phyloP scores from a whole-genome alignment of 345 rosid genomes.

The Eucalyptus marginata region DNA sequence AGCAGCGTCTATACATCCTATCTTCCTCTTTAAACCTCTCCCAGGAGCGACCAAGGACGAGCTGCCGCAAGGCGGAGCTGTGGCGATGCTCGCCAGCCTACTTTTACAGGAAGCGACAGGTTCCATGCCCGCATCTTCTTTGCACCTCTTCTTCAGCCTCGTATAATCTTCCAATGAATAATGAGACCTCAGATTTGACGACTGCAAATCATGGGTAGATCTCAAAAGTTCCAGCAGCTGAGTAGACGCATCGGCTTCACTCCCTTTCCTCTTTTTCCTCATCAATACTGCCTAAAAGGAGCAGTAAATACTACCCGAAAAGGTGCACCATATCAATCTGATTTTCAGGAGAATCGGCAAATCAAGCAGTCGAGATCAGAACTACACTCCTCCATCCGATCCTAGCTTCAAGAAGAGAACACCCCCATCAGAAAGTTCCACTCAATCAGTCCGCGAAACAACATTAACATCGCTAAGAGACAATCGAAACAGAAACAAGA shows the following conservation, averaged over 20 bases:
- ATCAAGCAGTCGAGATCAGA: neutral
- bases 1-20: conserved; percentile 79
- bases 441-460: neutral
- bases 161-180: conserved; percentile 68
- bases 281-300: conserved; percentile 17
- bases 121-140: conserved; percentile 42
- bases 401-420: neutral
- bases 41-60: conserved; percentile 67
- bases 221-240: conserved; percentile 14
- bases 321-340: neutral
- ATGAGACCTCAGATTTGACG: conserved; percentile 53
- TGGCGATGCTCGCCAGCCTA: conserved; percentile 73
- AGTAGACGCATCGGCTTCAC: conserved; percentile 38
- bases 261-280: conserved; percentile 97
- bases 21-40: conserved; percentile 94
- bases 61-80: conserved; percentile 91
- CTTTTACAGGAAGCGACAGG: conserved; percentile 56
- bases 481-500: neutral
- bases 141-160: conserved; percentile 71
- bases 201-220: conserved; percentile 16
- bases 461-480: neutral
- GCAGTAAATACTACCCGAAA: neutral
- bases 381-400: neutral
- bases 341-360: neutral
- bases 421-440: neutral